Percentiles rank a stretch among this genome's conserved stretches.
Conservation (phyloP, 192 early-diverging fungal species). For the Backusella morwellensis region DNA sequence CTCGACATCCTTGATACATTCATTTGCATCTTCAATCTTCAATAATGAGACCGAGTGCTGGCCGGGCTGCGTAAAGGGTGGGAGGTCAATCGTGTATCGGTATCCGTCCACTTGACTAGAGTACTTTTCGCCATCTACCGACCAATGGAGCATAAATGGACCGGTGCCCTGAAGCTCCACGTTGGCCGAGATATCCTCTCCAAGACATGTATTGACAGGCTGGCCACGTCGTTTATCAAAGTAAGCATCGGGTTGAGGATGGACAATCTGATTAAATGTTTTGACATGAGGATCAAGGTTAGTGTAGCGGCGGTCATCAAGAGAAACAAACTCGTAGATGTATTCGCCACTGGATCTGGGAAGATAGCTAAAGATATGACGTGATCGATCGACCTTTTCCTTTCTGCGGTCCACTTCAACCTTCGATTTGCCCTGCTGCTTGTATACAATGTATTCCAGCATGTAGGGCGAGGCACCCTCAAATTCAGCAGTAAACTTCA, state of each 20-base stretch:
- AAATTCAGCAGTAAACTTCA: conserved; percentile 31
- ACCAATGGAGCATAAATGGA: conserved; percentile 38
- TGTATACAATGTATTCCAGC: conserved; percentile 24
- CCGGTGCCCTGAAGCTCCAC: conserved; percentile 37
- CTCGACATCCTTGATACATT: conserved; percentile 37
- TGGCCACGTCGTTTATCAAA: conserved; percentile 10
- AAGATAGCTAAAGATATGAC: conserved; percentile 30
- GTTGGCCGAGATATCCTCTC: conserved; percentile 31
- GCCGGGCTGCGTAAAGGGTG: conserved; percentile 35
- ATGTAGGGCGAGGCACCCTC: conserved; percentile 30
- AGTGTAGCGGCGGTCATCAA: conserved; percentile 34
- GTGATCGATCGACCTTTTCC: conserved; percentile 24
- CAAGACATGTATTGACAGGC: conserved; percentile 34
- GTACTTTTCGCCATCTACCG: conserved; percentile 27
- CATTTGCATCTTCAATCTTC: conserved; percentile 42
- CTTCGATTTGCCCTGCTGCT: conserved; percentile 6
- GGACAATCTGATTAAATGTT: conserved; percentile 35
- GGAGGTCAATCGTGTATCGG: conserved; percentile 28
- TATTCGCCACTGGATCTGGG: conserved; percentile 36
- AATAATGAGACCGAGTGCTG: conserved; percentile 38
- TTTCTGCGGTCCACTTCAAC: conserved; percentile 2
- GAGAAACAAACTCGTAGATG: conserved; percentile 31
- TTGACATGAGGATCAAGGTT: conserved; percentile 10
- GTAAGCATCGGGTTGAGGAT: conserved; percentile 43
- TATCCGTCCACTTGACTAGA: conserved; percentile 25